Percentiles rank a stretch among this genome's conserved stretches.
Conservation (phyloP, 495 filamentous ascomycete species). For the Penicillium robsamsonii region DNA sequence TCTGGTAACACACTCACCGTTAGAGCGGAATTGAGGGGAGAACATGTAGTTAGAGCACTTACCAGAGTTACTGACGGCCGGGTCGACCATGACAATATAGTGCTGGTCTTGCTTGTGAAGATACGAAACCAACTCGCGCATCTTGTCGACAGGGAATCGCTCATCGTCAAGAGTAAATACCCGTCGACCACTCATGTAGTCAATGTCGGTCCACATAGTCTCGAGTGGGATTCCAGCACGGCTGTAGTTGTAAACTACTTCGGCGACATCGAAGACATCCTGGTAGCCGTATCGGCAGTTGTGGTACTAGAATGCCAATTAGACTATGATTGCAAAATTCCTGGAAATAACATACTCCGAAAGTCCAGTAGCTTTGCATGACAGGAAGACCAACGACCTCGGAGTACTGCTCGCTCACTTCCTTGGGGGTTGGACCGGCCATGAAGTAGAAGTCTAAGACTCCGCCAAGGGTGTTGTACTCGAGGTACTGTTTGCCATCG, state of each 20-base stretch:
- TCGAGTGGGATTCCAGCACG: constrained; percentile 74
- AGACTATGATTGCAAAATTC: neutral
- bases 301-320: constrained; percentile 53
- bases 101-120: constrained; percentile 74
- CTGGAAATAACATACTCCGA: constrained; percentile 50
- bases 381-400: constrained; percentile 64
- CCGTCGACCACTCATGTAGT: constrained; percentile 68
- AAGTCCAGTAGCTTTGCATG: constrained; percentile 85
- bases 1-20: constrained; percentile 28
- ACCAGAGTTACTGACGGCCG: constrained; percentile 57
- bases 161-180: constrained; percentile 76
- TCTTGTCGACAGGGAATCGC: constrained; percentile 63
- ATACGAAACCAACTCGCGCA: constrained; percentile 68
- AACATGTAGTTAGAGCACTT: constrained; percentile 14
- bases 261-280: constrained; percentile 75
- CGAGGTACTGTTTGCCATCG: constrained; percentile 66
- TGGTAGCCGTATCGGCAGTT: constrained; percentile 80
- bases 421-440: constrained; percentile 66
- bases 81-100: constrained; percentile 87
- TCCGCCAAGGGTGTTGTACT: constrained; percentile 82
- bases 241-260: constrained; percentile 78
- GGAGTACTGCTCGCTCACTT: constrained; percentile 72
- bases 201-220: constrained; percentile 87
- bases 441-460: constrained; percentile 85
- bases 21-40: neutral